A percentile compares a stretch with the other conserved stretches of the same genome.
Conservation (phyloP, 257 asterid species). For the Nemophila menziesii region DNA sequence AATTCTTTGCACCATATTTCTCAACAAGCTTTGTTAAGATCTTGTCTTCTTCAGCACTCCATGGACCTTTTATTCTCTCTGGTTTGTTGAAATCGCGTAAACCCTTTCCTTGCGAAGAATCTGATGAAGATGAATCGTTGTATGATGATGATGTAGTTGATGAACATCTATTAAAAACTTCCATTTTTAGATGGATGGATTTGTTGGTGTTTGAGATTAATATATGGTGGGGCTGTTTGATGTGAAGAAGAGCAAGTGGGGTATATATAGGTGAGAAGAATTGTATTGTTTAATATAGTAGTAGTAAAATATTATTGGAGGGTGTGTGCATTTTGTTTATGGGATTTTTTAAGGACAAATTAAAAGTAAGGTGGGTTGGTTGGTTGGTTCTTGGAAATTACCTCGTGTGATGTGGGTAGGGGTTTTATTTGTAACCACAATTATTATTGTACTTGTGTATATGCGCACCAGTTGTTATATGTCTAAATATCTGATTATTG, state of each 20-base stretch:
- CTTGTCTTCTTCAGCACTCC: conserved; percentile 88
- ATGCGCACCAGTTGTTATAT: conserved; percentile 15
- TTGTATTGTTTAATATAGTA: conserved; percentile 3
- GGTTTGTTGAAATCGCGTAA: conserved; percentile 10
- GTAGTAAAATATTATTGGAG: no score
- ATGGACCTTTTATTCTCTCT: conserved; percentile 62
- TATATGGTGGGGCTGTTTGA: conserved; percentile 5
- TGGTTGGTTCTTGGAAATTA: conserved; percentile 55
- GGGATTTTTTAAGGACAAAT: conserved; percentile 21
- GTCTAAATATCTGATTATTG: conserved; percentile 15
- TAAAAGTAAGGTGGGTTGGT: not conserved
- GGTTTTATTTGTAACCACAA: conserved; percentile 7
- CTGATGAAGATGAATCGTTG: conserved; percentile 34
- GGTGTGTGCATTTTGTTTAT: conserved; percentile 36
- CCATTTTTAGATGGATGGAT: conserved; percentile 18
- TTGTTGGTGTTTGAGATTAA: not conserved
- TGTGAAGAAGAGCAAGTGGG: conserved; percentile 6
- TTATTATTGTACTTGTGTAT: conserved; percentile 11
- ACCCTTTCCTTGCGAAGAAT: conserved; percentile 23
- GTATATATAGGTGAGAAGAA: conserved; percentile 13
- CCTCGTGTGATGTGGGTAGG: conserved; percentile 46
- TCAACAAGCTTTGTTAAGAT: conserved; percentile 63
- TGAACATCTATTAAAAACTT: conserved; percentile 32
- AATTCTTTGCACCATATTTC: conserved; percentile 56
- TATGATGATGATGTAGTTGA: conserved; percentile 41